Percentiles rank a stretch among this genome's conserved stretches.
Evolutionary conservation across 192 early-diverging fungal genomes (phyloP).

Genomic region (Dimargaris cristalligena): DNA sequence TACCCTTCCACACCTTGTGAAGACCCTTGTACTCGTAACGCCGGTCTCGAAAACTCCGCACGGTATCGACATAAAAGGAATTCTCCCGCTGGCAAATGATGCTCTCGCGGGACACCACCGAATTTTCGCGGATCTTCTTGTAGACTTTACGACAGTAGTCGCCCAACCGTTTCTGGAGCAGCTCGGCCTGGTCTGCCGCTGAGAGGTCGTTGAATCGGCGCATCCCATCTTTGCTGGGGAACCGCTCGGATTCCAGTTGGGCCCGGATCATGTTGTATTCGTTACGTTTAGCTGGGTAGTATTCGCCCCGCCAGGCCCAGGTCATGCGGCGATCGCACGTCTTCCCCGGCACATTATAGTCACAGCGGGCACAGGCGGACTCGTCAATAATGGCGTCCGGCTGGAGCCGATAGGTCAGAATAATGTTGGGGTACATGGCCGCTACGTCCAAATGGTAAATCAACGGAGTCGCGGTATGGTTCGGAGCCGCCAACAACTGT

Average conservation of each 20-base stretch:
- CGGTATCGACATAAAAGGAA: slow-evolving; percentile 96
- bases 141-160: slow-evolving; percentile 86
- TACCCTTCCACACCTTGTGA: slow-evolving; percentile 81
- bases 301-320: slow-evolving; percentile 98
- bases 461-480: slow-evolving; percentile 57
- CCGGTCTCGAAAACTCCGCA: slow-evolving; percentile 88
- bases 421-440: slow-evolving; percentile 99
- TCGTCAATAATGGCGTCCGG: slow-evolving; percentile 91
- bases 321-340: slow-evolving; percentile 82
- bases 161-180: slow-evolving; percentile 60
- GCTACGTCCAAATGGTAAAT: slow-evolving; percentile 99
- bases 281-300: slow-evolving; percentile 70
- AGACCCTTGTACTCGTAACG: slow-evolving; percentile 95
- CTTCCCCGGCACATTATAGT: slow-evolving; percentile 79
- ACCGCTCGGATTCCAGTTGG: slow-evolving; percentile 66
- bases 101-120: slow-evolving; percentile 65
- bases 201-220: slow-evolving; percentile 52
- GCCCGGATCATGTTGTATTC: slow-evolving; percentile 85
- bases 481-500: slow-evolving; percentile 65
- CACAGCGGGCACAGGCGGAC: slow-evolving; percentile 74
- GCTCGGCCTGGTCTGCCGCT: slow-evolving; percentile 41
- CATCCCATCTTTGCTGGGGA: slow-evolving; percentile 38
- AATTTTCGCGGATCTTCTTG: slow-evolving; percentile 61
- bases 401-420: slow-evolving; percentile 92
- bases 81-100: slow-evolving; percentile 96